phyloP scores from a whole-genome alignment of 768 basidiomycete genomes.

The Mycena chlorophos region DNA sequence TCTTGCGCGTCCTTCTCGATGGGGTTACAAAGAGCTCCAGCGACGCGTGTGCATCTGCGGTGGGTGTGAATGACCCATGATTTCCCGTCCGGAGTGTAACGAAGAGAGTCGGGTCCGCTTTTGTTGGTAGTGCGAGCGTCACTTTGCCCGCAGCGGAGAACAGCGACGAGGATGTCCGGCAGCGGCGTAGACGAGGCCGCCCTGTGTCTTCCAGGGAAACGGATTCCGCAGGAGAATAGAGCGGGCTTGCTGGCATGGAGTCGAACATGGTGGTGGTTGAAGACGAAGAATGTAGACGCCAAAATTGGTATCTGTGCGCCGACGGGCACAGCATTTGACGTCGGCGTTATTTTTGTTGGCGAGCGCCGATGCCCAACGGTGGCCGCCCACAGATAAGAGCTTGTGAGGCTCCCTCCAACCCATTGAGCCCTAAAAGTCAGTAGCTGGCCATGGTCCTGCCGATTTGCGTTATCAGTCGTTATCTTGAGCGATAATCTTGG shows the following conservation, averaged over 20 bases:
- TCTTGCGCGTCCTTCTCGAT: slow-evolving; percentile 36
- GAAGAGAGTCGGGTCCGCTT: slow-evolving; percentile 24
- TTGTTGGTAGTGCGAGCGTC: slow-evolving; percentile 24
- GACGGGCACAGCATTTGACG: background rate
- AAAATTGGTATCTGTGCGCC: too few species aligned
- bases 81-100: slow-evolving; percentile 27
- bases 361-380: background rate
- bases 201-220: background rate
- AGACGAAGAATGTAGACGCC: background rate
- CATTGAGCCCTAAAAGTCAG: too few species aligned
- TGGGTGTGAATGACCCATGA: slow-evolving; percentile 43
- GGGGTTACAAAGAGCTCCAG: slow-evolving; percentile 33
- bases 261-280: slow-evolving; percentile 9
- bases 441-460: too few species aligned
- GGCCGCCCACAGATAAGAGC: background rate
- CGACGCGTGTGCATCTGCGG: slow-evolving; percentile 32
- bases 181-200: background rate
- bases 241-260: slow-evolving; percentile 3
- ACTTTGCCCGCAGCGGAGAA: slow-evolving; percentile 27
- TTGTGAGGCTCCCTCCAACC: too few species aligned
- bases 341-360: background rate
- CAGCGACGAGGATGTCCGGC: slow-evolving; percentile 22
- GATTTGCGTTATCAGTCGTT: too few species aligned
- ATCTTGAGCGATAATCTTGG: too few species aligned
- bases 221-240: slow-evolving; percentile 14